Evolutionary conservation across 1,284 basidiomycete genomes (phyloP), one percentile per base, ranked within the genome.

Genomic region (Puccinia horiana): DNA sequence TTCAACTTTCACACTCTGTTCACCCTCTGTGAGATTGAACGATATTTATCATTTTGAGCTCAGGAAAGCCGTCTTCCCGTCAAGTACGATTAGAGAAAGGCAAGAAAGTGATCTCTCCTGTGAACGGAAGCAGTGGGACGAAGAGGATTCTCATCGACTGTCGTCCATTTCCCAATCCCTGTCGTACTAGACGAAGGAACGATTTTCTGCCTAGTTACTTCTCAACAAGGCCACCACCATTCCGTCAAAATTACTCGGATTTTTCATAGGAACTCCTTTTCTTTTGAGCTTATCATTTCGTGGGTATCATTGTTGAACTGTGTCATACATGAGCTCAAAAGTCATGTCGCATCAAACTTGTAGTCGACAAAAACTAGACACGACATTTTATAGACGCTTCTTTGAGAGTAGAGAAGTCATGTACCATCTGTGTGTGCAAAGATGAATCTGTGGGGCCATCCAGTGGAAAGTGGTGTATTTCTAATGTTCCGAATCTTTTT

Each of bases 141-240:
- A 69, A 44, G 1, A 69, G 20, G 35, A 69, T 42, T 47, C 40
- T 35, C 9, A 29, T 47, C n/a, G 65, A 69, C 14, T 42, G 37
- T 42, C 32, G 37, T n/a, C 18, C 42, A 47, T 69, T 69, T 8
- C 65, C 40, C 2, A 47, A 42, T 29, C 37, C 37, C 42, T 69
- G n/a, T 44, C 65, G 65, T n/a, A n/a, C n/a, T n/a, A 69, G 65
- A 69, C 37, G 42, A 6, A 47, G 65, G 40, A n/a, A 42, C 35
- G 65, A 69, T n/a, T 44, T 69, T 32, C 18, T 65, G 32, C 65
- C 65, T 37, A 69, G 65, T 69, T 69, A 69, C 42, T 69, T 69
- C 32, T 69, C 65, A 35, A 69, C 65, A 9, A 40, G 42, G 23
- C 65, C 65, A 69, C 42, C 18, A n/a, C 65, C 42, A n/a, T 44